Evolutionary conservation across 2,329 filamentous ascomycete genomes (phyloP), one percentile per base, ranked within the genome.

Genomic region (Chaetomiaceae sp.): DNA sequence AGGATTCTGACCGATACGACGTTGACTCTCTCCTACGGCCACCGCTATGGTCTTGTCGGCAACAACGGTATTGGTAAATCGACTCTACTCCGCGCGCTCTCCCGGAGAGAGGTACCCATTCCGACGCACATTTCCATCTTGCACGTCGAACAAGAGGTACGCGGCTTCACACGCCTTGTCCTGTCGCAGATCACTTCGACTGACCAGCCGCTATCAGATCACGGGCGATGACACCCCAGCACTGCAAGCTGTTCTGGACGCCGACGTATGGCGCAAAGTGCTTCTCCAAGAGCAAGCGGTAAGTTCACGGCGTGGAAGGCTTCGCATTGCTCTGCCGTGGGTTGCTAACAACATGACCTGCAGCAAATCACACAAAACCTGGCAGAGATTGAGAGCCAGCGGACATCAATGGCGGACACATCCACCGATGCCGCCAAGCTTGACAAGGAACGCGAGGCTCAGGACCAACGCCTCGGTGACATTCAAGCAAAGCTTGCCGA

Each of bases 11-110:
- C 85, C 36, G 91, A 98, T 65, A 95, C 91, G 38, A 88, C 81
- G 43, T 72, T 98, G 49, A 96, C 89, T 1, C 75, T 98, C 54
- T 84, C 93, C 0, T 96, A 95, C 65, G 89, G 91, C 43, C 84
- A 90, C 63, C 83, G 93, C 56, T 98, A 98, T 68, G 93, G 93
- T 81, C 74, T 98, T 55, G 93, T 98, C 57, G 93, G 93, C 76
- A 87, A 97, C 76, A 98, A 98, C 79, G 93, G 93, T 88, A 91
- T 98, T 55, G 93, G 87, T 76, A 91, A 93, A 78, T 88, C 88
- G 63, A 98, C 93, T n/a, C 73, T 98, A 54, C 77, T 98, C 52
- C 80, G 93, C 57, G 93, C 93, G 14, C 74, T 98, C 56, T 94
- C 90, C 60, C 83, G 88, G 61, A 82, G 93, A 84, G 93, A 98